phyloP scores from a whole-genome alignment of 805 yeast species.

The Saturnispora hagleri region DNA sequence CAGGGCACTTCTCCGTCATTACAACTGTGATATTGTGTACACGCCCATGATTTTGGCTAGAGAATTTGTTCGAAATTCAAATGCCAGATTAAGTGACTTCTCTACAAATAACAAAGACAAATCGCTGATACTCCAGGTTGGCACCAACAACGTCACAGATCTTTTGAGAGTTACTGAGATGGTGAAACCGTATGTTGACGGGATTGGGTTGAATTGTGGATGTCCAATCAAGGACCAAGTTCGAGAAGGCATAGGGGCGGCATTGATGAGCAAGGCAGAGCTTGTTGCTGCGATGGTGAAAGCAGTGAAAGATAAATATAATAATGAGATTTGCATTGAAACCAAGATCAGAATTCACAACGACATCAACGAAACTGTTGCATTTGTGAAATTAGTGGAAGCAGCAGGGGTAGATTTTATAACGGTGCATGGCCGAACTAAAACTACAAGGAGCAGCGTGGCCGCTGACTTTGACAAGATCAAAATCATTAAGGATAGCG shows the following conservation, averaged over 20 bases:
- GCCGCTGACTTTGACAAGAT: slow-evolving; percentile 85
- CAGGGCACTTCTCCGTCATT: slow-evolving; percentile 67
- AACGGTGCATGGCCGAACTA: slow-evolving; percentile 89
- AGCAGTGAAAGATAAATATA: slow-evolving; percentile 70
- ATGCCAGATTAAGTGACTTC: slow-evolving; percentile 79
- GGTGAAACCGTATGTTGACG: slow-evolving; percentile 89
- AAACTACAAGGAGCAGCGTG: slow-evolving; percentile 71
- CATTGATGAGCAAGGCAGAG: slow-evolving; percentile 77
- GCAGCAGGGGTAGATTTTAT: slow-evolving; percentile 87
- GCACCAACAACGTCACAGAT: slow-evolving; percentile 78
- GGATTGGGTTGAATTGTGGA: slow-evolving; percentile 92
- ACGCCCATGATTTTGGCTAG: slow-evolving; percentile 96
- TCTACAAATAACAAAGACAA: slow-evolving; percentile 65
- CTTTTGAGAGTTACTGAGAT: slow-evolving; percentile 74
- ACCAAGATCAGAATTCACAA: slow-evolving; percentile 86
- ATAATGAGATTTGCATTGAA: slow-evolving; percentile 66
- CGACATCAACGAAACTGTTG: slow-evolving; percentile 62
- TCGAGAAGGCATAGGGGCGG: slow-evolving; percentile 95
- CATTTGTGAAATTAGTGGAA: slow-evolving; percentile 66
- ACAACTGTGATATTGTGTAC: slow-evolving; percentile 73
- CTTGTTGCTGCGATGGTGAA: slow-evolving; percentile 74
- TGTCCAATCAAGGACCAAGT: slow-evolving; percentile 95
- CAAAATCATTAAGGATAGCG: slow-evolving; percentile 46
- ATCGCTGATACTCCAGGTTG: slow-evolving; percentile 81
- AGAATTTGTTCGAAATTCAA: slow-evolving; percentile 78